Conservation (phyloP, 805 yeast genomes). For the Saturnispora besseyi region DNA sequence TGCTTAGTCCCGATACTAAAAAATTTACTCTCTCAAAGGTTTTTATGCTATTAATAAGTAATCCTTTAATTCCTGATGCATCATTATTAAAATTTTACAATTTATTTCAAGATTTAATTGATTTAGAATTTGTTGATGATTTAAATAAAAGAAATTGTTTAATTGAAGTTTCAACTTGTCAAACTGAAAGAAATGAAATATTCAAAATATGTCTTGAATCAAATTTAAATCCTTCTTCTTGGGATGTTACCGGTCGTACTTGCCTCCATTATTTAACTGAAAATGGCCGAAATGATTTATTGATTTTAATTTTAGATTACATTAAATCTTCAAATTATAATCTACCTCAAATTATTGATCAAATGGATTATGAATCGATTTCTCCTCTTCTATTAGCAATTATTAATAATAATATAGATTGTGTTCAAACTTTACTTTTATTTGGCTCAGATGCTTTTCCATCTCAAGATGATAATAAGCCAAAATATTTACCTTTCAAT, state of each 20-base stretch:
- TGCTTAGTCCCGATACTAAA: conserved; percentile 33
- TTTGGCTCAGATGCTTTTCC: conserved; percentile 44
- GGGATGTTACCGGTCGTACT: conserved; percentile 65
- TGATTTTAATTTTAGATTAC: conserved; percentile 25
- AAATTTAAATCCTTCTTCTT: conserved; percentile 26
- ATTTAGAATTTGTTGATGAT: conserved; percentile 60
- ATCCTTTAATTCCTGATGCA: conserved; percentile 55
- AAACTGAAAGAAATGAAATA: conserved; percentile 20
- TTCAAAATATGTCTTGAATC: conserved; percentile 21
- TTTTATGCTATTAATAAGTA: conserved; percentile 58
- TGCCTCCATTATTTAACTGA: conserved; percentile 85
- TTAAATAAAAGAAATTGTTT: conserved; percentile 63
- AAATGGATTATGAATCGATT: conserved; percentile 63
- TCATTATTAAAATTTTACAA: conserved; percentile 42
- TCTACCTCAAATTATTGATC: conserved; percentile 31
- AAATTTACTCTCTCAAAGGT: conserved; percentile 52
- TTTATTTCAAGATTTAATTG: conserved; percentile 45
- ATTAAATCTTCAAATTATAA: conserved; percentile 1
- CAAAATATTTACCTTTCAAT: conserved; percentile 68
- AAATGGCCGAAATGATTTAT: conserved; percentile 38
- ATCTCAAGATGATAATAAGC: conserved; percentile 38
- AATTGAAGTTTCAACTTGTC: conserved; percentile 50
- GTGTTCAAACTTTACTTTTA: conserved; percentile 41
- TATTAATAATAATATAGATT: conserved; percentile 50
- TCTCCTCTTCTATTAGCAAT: conserved; percentile 80